A percentile compares a stretch with the other conserved stretches of the same genome.
phyloP scores from a whole-genome alignment of 2,329 filamentous ascomycete species.

The Sporothrix variecibatus region DNA sequence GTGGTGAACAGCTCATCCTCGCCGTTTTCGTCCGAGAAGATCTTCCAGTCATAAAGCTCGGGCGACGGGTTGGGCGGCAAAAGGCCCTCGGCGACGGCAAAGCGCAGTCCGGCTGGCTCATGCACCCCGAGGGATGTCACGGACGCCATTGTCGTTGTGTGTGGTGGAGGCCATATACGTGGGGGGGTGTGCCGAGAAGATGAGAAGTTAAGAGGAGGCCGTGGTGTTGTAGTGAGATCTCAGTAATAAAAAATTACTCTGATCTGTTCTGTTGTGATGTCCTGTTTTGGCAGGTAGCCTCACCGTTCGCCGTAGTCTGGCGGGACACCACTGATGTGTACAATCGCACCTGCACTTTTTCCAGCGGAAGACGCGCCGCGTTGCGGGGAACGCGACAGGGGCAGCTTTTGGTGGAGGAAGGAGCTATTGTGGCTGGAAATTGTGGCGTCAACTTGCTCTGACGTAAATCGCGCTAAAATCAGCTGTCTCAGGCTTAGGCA shows the following conservation, averaged over 20 bases:
- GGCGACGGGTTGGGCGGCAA: conserved; percentile 67
- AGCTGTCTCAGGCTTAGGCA: conserved; percentile 22
- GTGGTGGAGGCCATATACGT: background rate
- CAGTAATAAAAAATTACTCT: background rate
- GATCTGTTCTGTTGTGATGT: background rate
- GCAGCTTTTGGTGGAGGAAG: background rate
- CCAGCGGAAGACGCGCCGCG: conserved; percentile 23
- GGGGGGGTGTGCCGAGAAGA: background rate
- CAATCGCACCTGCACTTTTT: conserved; percentile 1
- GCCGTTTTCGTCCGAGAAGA: conserved; percentile 49
- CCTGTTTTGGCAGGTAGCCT: conserved; percentile 10
- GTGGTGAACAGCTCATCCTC: conserved; percentile 84
- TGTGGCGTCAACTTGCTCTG: conserved; percentile 11
- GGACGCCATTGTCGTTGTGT: conserved; percentile 68
- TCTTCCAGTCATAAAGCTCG: conserved; percentile 75
- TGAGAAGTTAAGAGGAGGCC: background rate
- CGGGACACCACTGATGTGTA: background rate
- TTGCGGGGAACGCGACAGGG: conserved; percentile 26
- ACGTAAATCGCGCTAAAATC: conserved; percentile 12
- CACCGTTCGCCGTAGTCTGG: background rate
- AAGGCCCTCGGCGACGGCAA: conserved; percentile 79
- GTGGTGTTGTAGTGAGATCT: background rate
- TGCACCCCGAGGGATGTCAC: conserved; percentile 90
- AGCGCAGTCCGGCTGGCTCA: conserved; percentile 78
- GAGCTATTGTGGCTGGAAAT: conserved; percentile 20